phyloP scores from a whole-genome alignment of 1,284 basidiomycete species.

The Ustilago shanxiensis region DNA sequence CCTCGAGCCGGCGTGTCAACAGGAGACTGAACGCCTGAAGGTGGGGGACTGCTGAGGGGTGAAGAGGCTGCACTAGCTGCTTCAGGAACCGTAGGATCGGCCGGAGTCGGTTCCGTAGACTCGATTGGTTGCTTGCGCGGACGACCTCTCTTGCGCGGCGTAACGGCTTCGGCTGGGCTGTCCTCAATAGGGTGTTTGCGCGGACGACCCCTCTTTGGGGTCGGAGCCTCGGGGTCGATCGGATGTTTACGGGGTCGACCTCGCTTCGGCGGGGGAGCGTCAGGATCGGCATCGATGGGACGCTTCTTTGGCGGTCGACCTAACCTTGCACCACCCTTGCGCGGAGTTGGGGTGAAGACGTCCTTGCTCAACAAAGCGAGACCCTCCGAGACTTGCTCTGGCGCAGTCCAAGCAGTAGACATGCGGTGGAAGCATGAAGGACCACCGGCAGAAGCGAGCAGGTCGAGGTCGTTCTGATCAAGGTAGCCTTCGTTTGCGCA shows the following conservation, averaged over 20 bases:
- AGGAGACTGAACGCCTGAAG: neutral
- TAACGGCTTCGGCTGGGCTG: neutral
- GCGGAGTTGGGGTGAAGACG: slow-evolving; percentile 18
- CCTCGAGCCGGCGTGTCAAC: neutral
- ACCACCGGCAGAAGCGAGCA: slow-evolving; percentile 38
- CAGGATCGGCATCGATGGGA: slow-evolving; percentile 10
- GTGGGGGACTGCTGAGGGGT: neutral
- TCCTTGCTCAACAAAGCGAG: slow-evolving; percentile 19
- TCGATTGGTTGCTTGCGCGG: slow-evolving; percentile 22
- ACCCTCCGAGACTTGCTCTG: slow-evolving; percentile 9
- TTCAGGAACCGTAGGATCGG: neutral
- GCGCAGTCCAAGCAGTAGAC: slow-evolving; percentile 17
- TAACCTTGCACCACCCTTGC: slow-evolving; percentile 3
- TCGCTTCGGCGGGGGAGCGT: slow-evolving; percentile 14
- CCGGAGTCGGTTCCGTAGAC: slow-evolving; percentile 3
- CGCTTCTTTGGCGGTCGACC: slow-evolving; percentile 31
- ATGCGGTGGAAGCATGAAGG: slow-evolving; percentile 22
- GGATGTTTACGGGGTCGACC: slow-evolving; percentile 31
- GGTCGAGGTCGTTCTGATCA: slow-evolving; percentile 21
- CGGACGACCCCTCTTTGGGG: slow-evolving; percentile 19
- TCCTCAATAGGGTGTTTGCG: slow-evolving; percentile 18
- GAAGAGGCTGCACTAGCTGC: neutral
- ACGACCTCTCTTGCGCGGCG: slow-evolving; percentile 18
- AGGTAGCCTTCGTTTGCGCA: slow-evolving; percentile 46
- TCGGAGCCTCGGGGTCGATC: slow-evolving; percentile 2